Base-by-base conservation (phyloP, 768 basidiomycete species). In the Fibroporia radiculosa region DNA sequence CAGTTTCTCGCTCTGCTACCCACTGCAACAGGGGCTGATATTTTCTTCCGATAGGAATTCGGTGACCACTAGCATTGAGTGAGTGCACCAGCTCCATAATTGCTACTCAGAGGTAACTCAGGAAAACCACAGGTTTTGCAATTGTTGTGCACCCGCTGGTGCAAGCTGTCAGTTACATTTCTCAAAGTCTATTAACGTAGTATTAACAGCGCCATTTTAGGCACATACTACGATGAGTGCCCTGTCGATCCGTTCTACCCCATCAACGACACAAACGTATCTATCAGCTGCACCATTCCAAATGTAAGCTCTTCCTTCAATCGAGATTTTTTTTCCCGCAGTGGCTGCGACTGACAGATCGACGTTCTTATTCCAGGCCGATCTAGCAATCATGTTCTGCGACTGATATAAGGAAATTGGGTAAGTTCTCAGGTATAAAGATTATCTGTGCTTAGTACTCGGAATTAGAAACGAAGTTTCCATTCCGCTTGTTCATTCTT, bases 121-220 rank as follows among this genome's bases (percentile, higher is more conserved):
- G 18, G n/a, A n/a, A n/a, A n/a, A n/a, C n/a, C n/a, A n/a, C n/a
- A 73, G 71, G 23, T 75, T 63, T 53, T 64, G 60, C 16, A 48
- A 57, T 40, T 70, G 66, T 16, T 75, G 74, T 25, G 59, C 68
- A 40, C 70, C 69, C 20, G 18, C 47, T 6, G 68, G 73, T 2
- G 56, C 65, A n/a, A 60, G 56, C 22, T 75, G 73, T 72, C 43
- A 33, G 70, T n/a, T 19, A n/a, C n/a, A n/a, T n/a, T n/a, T n/a
- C n/a, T n/a, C n/a, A n/a, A n/a, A n/a, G n/a, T n/a, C n/a, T n/a
- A n/a, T n/a, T n/a, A n/a, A n/a, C n/a, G n/a, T n/a, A n/a, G n/a
- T n/a, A n/a, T n/a, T n/a, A n/a, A n/a, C n/a, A n/a, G n/a, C n/a
- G n/a, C n/a, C n/a, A n/a, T n/a, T n/a, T n/a, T n/a, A n/a, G n/a